These are phyloP conservation scores for Orbilia brochopaga DNA, from an alignment of 2,329 filamentous ascomycete species.

Conservation along the genomic window DNA sequence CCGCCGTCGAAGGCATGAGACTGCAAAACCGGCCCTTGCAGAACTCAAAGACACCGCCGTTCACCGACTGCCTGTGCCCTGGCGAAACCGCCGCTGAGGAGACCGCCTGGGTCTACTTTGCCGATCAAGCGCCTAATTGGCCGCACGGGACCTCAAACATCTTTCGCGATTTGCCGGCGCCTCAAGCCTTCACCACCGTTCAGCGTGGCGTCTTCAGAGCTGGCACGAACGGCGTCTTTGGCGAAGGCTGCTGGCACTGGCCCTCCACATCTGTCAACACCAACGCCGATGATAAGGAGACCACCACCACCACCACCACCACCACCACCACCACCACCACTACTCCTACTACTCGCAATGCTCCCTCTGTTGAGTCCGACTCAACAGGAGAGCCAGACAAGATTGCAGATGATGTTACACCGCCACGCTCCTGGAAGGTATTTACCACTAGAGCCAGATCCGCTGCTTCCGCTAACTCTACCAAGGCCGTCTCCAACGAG, in stretches of 20 bases:
- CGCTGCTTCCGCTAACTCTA: conserved; percentile 19
- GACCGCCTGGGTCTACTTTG: conserved; percentile 36
- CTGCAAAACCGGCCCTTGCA: conserved; percentile 27
- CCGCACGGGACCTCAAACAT: conserved; percentile 4
- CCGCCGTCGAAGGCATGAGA: conserved; percentile 40
- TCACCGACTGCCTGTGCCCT: conserved; percentile 39
- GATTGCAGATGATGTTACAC: too few species aligned
- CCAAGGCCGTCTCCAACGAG: background rate
- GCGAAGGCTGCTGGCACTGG: conserved; percentile 30
- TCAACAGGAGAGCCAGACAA: conserved; percentile 1
- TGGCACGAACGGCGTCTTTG: conserved; percentile 32
- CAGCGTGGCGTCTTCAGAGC: conserved; percentile 37
- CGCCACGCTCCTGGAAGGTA: conserved; percentile 35
- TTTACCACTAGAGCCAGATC: conserved; percentile 46
- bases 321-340: too few species aligned
- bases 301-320: too few species aligned
- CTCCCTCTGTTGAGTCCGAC: too few species aligned
- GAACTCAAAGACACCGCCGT: conserved; percentile 33
- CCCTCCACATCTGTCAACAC: background rate
- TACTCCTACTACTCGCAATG: too few species aligned
- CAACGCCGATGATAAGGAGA: background rate
- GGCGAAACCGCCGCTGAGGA: conserved; percentile 25
- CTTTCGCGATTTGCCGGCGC: background rate
- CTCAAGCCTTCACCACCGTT: conserved; percentile 2
- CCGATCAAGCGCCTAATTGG: conserved; percentile 30